Evolutionary conservation across 2,329 filamentous ascomycete genomes (phyloP), one percentile per base, ranked within the genome.

Genomic region (Cladobotryum protrusum): DNA sequence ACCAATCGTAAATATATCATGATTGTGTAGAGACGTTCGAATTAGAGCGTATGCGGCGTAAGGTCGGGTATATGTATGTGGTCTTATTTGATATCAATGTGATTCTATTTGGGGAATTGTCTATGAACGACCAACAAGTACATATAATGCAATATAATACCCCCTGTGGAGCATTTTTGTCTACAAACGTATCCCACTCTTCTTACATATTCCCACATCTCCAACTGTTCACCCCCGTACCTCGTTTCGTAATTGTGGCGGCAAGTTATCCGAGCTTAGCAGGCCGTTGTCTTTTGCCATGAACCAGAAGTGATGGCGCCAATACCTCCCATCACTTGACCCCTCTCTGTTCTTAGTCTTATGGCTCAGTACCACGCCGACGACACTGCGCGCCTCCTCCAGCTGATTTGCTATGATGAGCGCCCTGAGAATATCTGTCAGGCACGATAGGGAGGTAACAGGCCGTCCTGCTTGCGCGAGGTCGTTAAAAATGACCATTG

Each of bases 261-360:
- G 62, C 43, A 61, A 48, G 2, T 57, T 52, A 1, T 50, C 46
- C 24, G 55, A 49, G 7, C 61, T 55, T 15, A 77, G 41, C 43
- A 78, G 55, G 0, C 69, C 66, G 32, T 70, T 60, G 35, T 71
- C 62, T 50, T 64, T 58, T 14, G 74, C 76, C 44, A 75, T 50
- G 50, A 66, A 68, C 76, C 76, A 79, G 54, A 79, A 78, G 47
- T 70, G 66, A 51, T 79, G 76, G 40, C 60, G 69, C 70, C 73
- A 77, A 49, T 69, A 71, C 52, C 72, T 63, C 34, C 52, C 56
- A 4, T 57, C 60, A 9, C 53, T 42, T 50, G 47, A 47, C 32
- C 53, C 46, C 47, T 56, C 62, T 19, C 48, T 56, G 24, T 51
- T 45, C 12, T 55, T 57, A 5, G 63, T 56, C 48, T 63, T 63